Evolutionary conservation across 1,139 yeast species (phyloP), one percentile per base, ranked within the genome.

Genomic region (Blastobotrys illinoisensis): DNA sequence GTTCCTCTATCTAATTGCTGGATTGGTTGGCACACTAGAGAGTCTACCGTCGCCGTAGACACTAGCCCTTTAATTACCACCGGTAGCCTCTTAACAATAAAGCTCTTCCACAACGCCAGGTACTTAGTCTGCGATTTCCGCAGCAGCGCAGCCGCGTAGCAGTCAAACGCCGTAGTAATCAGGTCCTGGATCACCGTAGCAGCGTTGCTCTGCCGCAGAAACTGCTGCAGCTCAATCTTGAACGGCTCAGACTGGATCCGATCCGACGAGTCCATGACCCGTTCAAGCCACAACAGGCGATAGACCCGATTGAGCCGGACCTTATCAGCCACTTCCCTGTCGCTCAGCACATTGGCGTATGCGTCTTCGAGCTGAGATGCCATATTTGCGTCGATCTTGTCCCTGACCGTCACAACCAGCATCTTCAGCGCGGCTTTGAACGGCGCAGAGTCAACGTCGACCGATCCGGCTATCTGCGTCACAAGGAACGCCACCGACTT

Each of bases 141-240:
- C 49, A 62, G 59, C 32, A 65, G 60, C 3, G 72, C 58, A 3
- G 60, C 63, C 9, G 72, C 70, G 13, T 67, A 62, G 26, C 72
- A 67, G 55, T 72, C 76, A 55, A 73, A 71, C 1, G 72, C 61
- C 3, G 74, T 67, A 6, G 67, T 57, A 16, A 70, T 58, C 14
- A 73, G 62, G 46, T 68, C 68, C 40, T 64, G 66, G 14, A 67
- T 60, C 3, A 70, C 56, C 2, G 65, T 63, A 6, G 62, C 56
- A 2, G 65, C 59, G 13, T 66, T 62, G 45, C 64, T 67, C 43
- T 64, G 62, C 32, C 64, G 65, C 60, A 71, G 56, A 44, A 67
- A 49, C 20, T 65, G 53, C 23, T 63, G 63, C 9, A 71, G 57
- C 56, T 70, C 72, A 21, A 59, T 56, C 18, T 53, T 51, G 24